phyloP scores from a whole-genome alignment of 495 filamentous ascomycete species.

The Penicillium waksmanii region DNA sequence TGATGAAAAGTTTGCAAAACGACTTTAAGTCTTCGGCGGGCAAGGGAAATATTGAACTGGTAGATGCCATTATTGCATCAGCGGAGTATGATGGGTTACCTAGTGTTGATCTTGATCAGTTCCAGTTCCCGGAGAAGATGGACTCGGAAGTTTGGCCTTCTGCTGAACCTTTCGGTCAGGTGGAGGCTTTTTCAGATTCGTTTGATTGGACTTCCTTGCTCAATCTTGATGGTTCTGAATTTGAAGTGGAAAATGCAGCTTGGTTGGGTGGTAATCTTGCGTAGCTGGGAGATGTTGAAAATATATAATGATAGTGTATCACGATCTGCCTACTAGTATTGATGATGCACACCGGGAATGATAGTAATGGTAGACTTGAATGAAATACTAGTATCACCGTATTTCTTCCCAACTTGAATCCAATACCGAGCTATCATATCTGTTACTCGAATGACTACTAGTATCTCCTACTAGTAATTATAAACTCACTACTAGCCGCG shows the following conservation, averaged over 20 bases:
- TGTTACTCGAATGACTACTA: too few relatives aligned
- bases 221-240: neutral
- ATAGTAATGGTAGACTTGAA: neutral
- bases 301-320: neutral
- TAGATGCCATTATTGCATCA: constrained; percentile 2
- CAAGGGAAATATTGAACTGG: neutral
- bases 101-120: neutral
- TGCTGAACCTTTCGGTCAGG: neutral
- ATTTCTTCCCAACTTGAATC: too few relatives aligned
- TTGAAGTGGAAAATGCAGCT: neutral
- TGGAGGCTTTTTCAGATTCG: neutral
- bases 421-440: too few relatives aligned
- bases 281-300: neutral
- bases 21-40: neutral
- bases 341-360: neutral
- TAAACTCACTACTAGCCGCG: neutral
- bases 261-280: neutral
- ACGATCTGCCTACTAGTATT: neutral
- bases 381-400: too few relatives aligned
- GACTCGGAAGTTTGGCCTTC: neutral
- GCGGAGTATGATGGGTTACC: neutral
- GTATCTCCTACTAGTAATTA: too few relatives aligned
- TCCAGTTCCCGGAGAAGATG: neutral
- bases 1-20: neutral
- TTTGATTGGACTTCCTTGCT: constrained; percentile 3